Evolutionary conservation across 768 basidiomycete species (phyloP).

Genomic region (Harrya chromipes): DNA sequence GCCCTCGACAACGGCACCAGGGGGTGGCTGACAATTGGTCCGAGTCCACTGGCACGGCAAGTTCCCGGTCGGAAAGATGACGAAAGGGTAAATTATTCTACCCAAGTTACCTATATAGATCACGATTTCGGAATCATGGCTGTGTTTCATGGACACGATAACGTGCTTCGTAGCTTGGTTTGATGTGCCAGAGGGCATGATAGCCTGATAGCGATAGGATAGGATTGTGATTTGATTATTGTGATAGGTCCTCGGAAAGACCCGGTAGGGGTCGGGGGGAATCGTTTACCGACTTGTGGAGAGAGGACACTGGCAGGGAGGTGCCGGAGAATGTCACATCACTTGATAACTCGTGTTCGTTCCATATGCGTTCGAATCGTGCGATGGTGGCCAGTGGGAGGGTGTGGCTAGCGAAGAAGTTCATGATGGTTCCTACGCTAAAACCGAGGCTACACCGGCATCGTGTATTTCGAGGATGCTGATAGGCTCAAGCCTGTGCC

Average conservation of each 20-base stretch:
- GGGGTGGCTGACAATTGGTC: constrained; percentile 4
- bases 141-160: constrained; percentile 5
- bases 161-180: not conserved
- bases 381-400: no score
- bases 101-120: constrained; percentile 5
- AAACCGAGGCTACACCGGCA: no score
- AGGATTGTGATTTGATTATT: not conserved
- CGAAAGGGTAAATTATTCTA: constrained; percentile 12
- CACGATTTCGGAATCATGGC: constrained; percentile 8
- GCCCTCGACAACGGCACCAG: constrained; percentile 5
- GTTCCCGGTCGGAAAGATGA: constrained; percentile 12
- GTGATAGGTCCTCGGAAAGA: constrained; percentile 1
- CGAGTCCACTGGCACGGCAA: not conserved
- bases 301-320: no score
- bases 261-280: not conserved
- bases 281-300: no score
- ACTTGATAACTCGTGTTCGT: no score
- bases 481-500: no score
- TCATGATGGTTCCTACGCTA: no score
- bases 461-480: no score
- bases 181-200: not conserved
- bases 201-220: no score
- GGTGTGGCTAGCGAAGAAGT: no score
- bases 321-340: no score
- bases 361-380: no score